Percentiles rank a stretch among this genome's conserved stretches.
These are phyloP conservation scores for Mycena vulgaris DNA, from an alignment of 768 basidiomycete species.

Conservation along the genomic window DNA sequence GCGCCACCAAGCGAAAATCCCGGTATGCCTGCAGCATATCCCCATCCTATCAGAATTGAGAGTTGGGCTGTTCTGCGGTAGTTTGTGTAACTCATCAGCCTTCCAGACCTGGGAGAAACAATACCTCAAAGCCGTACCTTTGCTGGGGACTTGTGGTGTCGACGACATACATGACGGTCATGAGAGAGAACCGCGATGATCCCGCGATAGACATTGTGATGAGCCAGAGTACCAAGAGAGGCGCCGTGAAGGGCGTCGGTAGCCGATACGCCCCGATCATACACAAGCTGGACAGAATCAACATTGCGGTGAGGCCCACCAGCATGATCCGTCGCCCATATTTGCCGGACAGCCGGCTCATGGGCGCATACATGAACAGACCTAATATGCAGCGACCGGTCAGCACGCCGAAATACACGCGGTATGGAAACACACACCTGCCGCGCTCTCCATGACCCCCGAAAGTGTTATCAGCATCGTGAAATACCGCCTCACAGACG, in stretches of 20 bases:
- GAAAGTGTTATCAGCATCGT: background rate
- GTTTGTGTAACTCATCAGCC: background rate
- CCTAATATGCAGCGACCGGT: background rate
- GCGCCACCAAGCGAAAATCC: slow-evolving; percentile 11
- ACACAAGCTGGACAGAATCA: slow-evolving; percentile 11
- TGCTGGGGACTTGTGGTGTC: slow-evolving; percentile 7
- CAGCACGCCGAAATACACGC: background rate
- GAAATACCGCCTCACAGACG: slow-evolving; percentile 10
- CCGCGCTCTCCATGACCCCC: slow-evolving; percentile 9
- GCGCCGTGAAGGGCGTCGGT: slow-evolving; percentile 3
- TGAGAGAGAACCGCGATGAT: slow-evolving; percentile 7
- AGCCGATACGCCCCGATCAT: slow-evolving; percentile 7
- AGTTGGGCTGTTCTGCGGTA: slow-evolving; percentile 1
- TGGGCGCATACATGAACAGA: slow-evolving; percentile 6
- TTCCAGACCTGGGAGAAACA: background rate
- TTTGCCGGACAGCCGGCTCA: slow-evolving; percentile 15
- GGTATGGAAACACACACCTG: background rate
- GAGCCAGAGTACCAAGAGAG: slow-evolving; percentile 9
- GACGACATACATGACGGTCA: slow-evolving; percentile 15
- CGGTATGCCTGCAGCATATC: slow-evolving; percentile 2
- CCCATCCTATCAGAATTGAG: slow-evolving; percentile 12
- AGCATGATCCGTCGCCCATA: slow-evolving; percentile 15
- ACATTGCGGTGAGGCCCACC: background rate
- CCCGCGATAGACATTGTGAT: slow-evolving; percentile 1
- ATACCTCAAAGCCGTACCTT: background rate